phyloP scores from a whole-genome alignment of 2,329 filamentous ascomycete species.

The Pseudocercospora vitis region DNA sequence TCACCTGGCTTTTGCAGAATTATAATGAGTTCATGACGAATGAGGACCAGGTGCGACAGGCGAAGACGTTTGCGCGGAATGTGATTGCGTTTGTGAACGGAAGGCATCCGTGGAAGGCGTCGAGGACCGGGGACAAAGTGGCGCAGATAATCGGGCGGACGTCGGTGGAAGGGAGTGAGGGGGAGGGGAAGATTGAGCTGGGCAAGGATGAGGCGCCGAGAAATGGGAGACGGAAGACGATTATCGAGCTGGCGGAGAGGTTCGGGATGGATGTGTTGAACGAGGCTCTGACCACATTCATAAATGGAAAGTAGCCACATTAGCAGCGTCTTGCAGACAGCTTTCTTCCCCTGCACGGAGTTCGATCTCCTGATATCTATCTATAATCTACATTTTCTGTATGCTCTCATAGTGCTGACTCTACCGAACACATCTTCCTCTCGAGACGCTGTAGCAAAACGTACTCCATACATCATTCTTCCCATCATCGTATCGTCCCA shows the following conservation, averaged over 20 bases:
- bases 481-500: too few relatives aligned
- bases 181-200: slow-evolving; percentile 4
- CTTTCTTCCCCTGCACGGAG: background rate
- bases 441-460: too few relatives aligned
- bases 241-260: slow-evolving; percentile 45
- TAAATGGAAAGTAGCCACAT: slow-evolving; percentile 3
- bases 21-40: slow-evolving; percentile 44
- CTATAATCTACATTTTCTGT: too few relatives aligned
- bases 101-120: slow-evolving; percentile 16
- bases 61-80: slow-evolving; percentile 39
- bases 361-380: too few relatives aligned
- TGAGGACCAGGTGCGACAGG: slow-evolving; percentile 36
- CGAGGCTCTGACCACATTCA: slow-evolving; percentile 15
- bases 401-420: too few relatives aligned
- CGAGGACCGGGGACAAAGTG: slow-evolving; percentile 3
- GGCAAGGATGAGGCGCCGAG: slow-evolving; percentile 10
- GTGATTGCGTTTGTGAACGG: slow-evolving; percentile 45
- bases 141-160: slow-evolving; percentile 8
- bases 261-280: slow-evolving; percentile 15
- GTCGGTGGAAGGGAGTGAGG: too few relatives aligned
- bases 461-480: too few relatives aligned
- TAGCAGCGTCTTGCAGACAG: too few relatives aligned
- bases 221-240: slow-evolving; percentile 28
- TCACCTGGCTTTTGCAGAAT: slow-evolving; percentile 50
- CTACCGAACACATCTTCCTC: too few relatives aligned